These are phyloP conservation scores for Cadophora sp. DNA, from an alignment of 2,329 filamentous ascomycete species.

Conservation along the genomic window DNA sequence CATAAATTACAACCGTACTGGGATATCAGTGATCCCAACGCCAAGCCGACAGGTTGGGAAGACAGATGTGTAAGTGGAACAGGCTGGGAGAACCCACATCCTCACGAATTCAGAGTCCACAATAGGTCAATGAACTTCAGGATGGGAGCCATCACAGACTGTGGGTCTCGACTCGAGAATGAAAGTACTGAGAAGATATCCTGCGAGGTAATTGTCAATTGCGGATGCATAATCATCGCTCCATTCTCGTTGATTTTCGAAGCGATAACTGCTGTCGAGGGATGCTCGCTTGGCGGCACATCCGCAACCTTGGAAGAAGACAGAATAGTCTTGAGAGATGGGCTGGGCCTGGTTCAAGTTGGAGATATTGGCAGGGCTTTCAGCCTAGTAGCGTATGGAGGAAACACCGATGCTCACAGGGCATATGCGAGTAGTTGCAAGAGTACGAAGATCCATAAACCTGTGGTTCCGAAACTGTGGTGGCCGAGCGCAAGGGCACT, in stretches of 20 bases:
- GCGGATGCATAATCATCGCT: slow-evolving; percentile 24
- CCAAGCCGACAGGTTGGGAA: slow-evolving; percentile 21
- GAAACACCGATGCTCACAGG: slow-evolving; percentile 20
- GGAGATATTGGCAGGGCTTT: slow-evolving; percentile 26
- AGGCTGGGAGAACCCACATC: slow-evolving; percentile 21
- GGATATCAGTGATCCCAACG: slow-evolving; percentile 20
- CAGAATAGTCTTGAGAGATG: slow-evolving; percentile 25
- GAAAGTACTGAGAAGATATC: slow-evolving; percentile 24
- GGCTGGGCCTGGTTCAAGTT: slow-evolving; percentile 28
- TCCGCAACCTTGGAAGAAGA: slow-evolving; percentile 25
- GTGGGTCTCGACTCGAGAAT: slow-evolving; percentile 23
- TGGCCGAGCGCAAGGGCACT: slow-evolving; percentile 24
- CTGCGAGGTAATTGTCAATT: slow-evolving; percentile 24
- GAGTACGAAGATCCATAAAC: slow-evolving; percentile 24
- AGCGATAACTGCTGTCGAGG: slow-evolving; percentile 25
- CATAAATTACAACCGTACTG: slow-evolving; percentile 25
- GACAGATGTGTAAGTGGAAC: slow-evolving; percentile 22
- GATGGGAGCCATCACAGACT: slow-evolving; percentile 17
- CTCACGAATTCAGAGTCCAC: slow-evolving; percentile 15
- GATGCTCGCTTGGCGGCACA: slow-evolving; percentile 21
- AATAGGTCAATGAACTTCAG: slow-evolving; percentile 27
- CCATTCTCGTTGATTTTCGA: slow-evolving; percentile 29
- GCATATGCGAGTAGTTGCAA: slow-evolving; percentile 23
- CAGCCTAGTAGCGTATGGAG: slow-evolving; percentile 23
- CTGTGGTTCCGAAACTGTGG: slow-evolving; percentile 21